phyloP scores from a whole-genome alignment of 306 rosid genomes.

The Mimosa bimucronata region DNA sequence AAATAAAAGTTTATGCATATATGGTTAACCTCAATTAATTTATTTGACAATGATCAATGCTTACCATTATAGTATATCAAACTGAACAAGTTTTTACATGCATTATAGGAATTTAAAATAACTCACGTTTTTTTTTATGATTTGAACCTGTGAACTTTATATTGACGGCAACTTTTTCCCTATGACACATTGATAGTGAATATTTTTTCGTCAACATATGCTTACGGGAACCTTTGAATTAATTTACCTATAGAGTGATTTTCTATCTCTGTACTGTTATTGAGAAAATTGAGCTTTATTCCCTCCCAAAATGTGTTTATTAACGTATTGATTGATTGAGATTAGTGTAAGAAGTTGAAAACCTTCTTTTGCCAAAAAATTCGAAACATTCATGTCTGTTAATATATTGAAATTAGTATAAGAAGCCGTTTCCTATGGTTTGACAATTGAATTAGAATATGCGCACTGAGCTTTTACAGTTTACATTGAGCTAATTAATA shows the following conservation, averaged over 20 bases:
- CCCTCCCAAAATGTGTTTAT: not conserved
- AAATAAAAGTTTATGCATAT: not conserved
- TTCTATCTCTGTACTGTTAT: not conserved
- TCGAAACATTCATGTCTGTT: not conserved
- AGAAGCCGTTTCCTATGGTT: not conserved
- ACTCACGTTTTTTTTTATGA: not conserved
- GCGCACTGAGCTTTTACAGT: not conserved
- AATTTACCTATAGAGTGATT: not conserved
- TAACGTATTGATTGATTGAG: not conserved
- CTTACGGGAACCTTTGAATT: not conserved
- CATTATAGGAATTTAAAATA: not conserved
- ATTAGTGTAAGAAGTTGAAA: not conserved
- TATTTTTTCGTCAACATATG: not conserved
- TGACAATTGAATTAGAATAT: not conserved
- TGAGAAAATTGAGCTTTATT: not conserved
- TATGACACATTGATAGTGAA: not conserved
- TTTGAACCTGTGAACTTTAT: too few relatives aligned
- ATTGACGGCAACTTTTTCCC: not conserved
- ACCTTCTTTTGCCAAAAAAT: not conserved
- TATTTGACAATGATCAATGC: not conserved
- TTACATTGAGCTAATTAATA: not conserved
- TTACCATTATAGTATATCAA: not conserved
- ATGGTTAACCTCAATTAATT: not conserved
- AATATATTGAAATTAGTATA: not conserved
- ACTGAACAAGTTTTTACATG: not conserved